These are phyloP conservation scores for Bipolaris zeicola DNA, from an alignment of 2,329 filamentous ascomycete species.

Conservation along the genomic window DNA sequence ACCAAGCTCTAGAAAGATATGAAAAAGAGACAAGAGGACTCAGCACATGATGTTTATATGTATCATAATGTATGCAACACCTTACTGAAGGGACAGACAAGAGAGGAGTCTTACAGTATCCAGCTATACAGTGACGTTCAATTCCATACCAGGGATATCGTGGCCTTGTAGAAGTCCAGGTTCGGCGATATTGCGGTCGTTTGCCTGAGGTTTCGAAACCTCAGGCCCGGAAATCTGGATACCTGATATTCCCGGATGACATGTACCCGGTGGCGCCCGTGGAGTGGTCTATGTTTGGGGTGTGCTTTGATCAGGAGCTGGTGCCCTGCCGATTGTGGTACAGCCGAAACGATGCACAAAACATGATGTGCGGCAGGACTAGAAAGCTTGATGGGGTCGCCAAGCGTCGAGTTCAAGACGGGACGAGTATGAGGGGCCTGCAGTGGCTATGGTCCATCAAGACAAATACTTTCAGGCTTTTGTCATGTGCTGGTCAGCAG, in stretches of 20 bases:
- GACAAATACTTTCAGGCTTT: neutral
- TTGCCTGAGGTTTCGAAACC: constrained; percentile 29
- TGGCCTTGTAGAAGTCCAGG: neutral
- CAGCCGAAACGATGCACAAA: constrained; percentile 15
- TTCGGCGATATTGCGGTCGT: neutral
- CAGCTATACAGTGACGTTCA: neutral
- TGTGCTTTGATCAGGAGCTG: constrained; percentile 15
- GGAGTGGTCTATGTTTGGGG: constrained; percentile 8
- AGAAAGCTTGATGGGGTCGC: constrained; percentile 5
- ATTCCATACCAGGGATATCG: neutral
- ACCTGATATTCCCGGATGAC: constrained; percentile 4
- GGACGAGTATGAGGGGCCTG: constrained; percentile 1
- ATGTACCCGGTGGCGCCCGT: neutral
- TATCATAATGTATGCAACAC: too few species aligned
- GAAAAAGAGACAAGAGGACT: too few species aligned
- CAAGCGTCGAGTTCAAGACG: constrained; percentile 1
- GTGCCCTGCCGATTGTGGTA: constrained; percentile 1
- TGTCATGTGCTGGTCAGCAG: neutral
- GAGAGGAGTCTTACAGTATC: neutral
- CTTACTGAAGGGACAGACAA: neutral
- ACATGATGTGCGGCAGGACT: constrained; percentile 8
- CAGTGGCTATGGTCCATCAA: neutral
- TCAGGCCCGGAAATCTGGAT: constrained; percentile 18
- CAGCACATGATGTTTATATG: too few species aligned
- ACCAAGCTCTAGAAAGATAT: too few species aligned